phyloP scores from a whole-genome alignment of 73 alveolate species.

The Paramecium biaurelia region DNA sequence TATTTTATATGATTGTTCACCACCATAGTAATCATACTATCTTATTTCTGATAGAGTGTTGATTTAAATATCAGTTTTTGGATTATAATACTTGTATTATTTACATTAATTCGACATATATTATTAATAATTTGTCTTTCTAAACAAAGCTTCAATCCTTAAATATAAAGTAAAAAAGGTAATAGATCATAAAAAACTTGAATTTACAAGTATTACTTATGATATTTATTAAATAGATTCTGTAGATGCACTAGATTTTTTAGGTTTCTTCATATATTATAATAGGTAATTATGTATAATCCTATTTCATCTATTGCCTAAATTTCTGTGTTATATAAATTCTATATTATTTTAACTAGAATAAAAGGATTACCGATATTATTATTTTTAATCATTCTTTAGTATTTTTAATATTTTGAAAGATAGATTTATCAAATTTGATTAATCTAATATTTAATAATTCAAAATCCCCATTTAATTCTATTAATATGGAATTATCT shows the following conservation, averaged over 20 bases:
- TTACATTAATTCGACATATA: background rate
- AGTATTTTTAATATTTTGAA: background rate
- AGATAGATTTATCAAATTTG: background rate
- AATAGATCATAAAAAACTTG: conserved; percentile 83
- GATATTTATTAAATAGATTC: background rate
- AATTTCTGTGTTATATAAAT: conserved; percentile 70
- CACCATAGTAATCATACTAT: no score
- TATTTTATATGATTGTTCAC: no score
- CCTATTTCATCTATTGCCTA: conserved; percentile 77
- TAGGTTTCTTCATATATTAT: conserved; percentile 88
- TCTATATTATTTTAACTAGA: no score
- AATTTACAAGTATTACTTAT: conserved; percentile 57
- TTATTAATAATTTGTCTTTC: no score
- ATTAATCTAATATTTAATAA: background rate
- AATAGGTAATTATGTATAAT: conserved; percentile 75
- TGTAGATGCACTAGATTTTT: conserved; percentile 87
- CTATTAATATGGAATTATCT: background rate
- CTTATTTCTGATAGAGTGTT: no score
- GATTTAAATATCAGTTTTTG: no score
- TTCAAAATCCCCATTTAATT: background rate
- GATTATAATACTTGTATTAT: no score
- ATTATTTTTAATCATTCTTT: no score
- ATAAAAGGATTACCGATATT: no score
- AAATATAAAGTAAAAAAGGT: conserved; percentile 68
- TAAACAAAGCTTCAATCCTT: conserved; percentile 59